These are phyloP conservation scores for Petrea volubilis DNA, from an alignment of 257 asterid genomes.

Conservation along the genomic window DNA sequence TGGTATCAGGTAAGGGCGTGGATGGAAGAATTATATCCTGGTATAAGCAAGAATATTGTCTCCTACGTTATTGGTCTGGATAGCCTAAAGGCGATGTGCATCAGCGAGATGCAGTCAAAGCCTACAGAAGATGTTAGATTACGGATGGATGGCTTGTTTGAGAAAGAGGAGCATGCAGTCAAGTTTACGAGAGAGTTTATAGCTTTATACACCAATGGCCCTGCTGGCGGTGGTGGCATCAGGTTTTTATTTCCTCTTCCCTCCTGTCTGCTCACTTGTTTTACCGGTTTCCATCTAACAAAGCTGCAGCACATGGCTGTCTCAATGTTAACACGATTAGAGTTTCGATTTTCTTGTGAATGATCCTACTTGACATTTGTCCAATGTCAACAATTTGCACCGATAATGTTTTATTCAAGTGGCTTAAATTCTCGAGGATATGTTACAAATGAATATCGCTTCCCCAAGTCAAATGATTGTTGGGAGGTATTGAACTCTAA, in stretches of 20 bases:
- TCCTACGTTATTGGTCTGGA: conserved; percentile 90
- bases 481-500: background rate
- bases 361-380: conserved; percentile 1
- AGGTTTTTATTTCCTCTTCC: conserved; percentile 40
- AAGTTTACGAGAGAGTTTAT: conserved; percentile 75
- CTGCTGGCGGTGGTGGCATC: conserved; percentile 99
- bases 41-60: conserved; percentile 42
- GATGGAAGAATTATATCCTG: conserved; percentile 84
- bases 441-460: background rate
- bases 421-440: conserved; percentile 6
- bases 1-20: conserved; percentile 81
- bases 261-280: background rate
- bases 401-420: background rate
- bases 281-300: conserved; percentile 8
- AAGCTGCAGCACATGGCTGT: background rate
- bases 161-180: conserved; percentile 75
- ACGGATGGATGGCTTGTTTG: conserved; percentile 93
- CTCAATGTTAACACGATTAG: background rate
- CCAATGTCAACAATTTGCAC: background rate
- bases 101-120: conserved; percentile 24
- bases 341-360: background rate
- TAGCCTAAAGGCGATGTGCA: conserved; percentile 65
- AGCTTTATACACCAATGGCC: conserved; percentile 98
- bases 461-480: conserved; percentile 6
- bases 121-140: conserved; percentile 68